A percentile compares a stretch with the other conserved stretches of the same genome.
phyloP scores from a whole-genome alignment of 345 rosid genomes.

The Corchorus capsularis region DNA sequence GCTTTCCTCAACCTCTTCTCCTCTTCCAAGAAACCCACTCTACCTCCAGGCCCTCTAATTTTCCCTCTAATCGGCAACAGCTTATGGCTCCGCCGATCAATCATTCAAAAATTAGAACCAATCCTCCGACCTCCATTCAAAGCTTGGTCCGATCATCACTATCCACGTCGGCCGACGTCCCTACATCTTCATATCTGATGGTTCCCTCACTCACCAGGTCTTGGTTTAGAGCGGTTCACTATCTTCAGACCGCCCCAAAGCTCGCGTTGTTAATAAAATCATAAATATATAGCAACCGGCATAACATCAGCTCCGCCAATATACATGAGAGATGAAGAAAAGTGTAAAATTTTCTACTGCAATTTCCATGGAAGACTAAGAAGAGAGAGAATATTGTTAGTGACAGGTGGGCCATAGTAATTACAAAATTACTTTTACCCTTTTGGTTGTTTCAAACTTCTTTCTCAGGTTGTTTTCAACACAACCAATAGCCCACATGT shows the following conservation, averaged over 20 bases:
- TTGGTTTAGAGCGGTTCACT: slow-evolving; percentile 42
- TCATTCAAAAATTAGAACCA: slow-evolving; percentile 1
- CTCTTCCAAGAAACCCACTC: background rate
- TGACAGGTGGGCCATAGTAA: too few relatives aligned
- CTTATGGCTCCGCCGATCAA: background rate
- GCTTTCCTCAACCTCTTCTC: too few relatives aligned
- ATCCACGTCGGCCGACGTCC: slow-evolving; percentile 37
- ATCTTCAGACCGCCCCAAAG: slow-evolving; percentile 42
- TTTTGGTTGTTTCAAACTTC: too few relatives aligned
- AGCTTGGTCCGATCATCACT: slow-evolving; percentile 43
- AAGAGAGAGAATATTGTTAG: too few relatives aligned
- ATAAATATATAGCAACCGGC: slow-evolving; percentile 25
- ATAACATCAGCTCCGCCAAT: slow-evolving; percentile 38
- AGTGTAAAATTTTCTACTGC: too few relatives aligned
- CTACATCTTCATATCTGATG: slow-evolving; percentile 38
- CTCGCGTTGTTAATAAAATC: slow-evolving; percentile 25
- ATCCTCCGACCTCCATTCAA: slow-evolving; percentile 27
- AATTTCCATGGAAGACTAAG: too few relatives aligned
- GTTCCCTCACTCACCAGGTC: slow-evolving; percentile 41
- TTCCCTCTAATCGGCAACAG: slow-evolving; percentile 24
- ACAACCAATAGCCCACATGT: too few relatives aligned
- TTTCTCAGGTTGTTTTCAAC: too few relatives aligned
- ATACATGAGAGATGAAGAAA: too few relatives aligned
- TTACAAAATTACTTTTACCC: too few relatives aligned
- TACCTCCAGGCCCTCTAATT: slow-evolving; percentile 33